Evolutionary conservation across 108 stramenopile species (phyloP), one percentile per base, ranked within the genome.

Genomic region (Aurantiochytrium sp.): DNA sequence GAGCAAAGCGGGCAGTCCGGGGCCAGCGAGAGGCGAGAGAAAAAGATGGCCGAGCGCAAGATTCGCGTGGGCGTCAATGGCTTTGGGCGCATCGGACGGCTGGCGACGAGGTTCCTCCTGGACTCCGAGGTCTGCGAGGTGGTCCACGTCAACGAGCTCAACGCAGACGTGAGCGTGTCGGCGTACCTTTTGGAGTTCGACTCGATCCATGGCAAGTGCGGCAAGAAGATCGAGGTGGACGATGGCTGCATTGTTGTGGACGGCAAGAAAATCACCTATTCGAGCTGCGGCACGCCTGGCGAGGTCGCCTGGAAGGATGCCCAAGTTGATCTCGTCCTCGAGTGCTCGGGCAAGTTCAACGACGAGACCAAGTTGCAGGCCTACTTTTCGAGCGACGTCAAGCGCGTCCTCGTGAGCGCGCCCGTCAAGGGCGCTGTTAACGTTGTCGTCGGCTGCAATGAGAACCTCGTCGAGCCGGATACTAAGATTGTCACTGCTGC

Each of bases 381-480:
- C 21, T 97, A 97, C 88, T 96, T 97, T 83, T 94, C 93, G 55
- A 96, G 95, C 60, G 96, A 96, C 44, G 93, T 97, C 87, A 95
- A 97, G 91, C 95, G 96, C 76, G 97, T 98, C 4, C 96, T 98
- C 29, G 97, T 97, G 23, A 95, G 95, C 76, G 98, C 98, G 59
- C 98, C 98, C 29, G 96, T 97, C 64, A 98, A 97, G 92, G 97
- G 97, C 90, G 94, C 93, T 21, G 96, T 97, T 28, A 98, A 97
- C 90, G 96, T 98, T 43, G 98, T 98, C 21, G 90, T 98, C 89
- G 98, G 98, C 42, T 96, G 96, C 96, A 98, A 98, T 91, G 95
- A 98, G 89, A 45, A 94, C 25, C 87, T 89, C 45, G 59, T 91
- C 51, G 92, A 76, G 87, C 94, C 94, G 25, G 96, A 97, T 19